Evolutionary conservation across 495 filamentous ascomycete species (phyloP), one percentile per base, ranked within the genome.

Genomic region (Hypoxylon crocopeplum): DNA sequence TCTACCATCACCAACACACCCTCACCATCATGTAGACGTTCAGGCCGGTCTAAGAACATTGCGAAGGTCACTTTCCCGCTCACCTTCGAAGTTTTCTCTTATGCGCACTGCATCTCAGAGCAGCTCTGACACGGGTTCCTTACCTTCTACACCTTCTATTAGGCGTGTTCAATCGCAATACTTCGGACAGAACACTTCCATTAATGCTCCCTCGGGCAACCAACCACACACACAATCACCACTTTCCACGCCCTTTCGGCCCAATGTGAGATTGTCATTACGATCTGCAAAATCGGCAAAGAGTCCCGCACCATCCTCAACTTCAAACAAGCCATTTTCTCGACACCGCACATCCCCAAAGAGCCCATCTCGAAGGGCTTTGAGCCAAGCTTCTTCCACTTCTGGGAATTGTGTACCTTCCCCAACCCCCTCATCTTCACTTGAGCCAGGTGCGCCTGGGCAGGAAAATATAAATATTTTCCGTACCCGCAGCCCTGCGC

Each of bases 41-140:
- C 86, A 83, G 61, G 84, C 89, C 17, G 84, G 89, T 12, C 87
- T 95, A 45, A 80, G 87, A 59, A 86, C 91, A 59, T 73, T 97
- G 34, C 83, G 91, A 34, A 88, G 91, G 60, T 95, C 92, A 16
- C 77, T 97, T 39, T 95, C 91, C 21, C 81, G 90, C 38, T 96
- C 92, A 7, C 92, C 92, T 7, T 95, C 92, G 7, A 95, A 92
- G 69, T 90, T 92, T 63, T 82, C 82, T 29, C 71, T 93, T 20
- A 75, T 85, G 36, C 77, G 82, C 21, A 75, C 81, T 13, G 82
- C 82, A 73, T 75, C 72, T 5, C 72, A 68, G 19, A 66, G 64
- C 32, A 68, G 68, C 45, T 68, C 70, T 30, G 59, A 66, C 13
- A 16, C 64, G 7, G 45, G 62, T 8, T 64, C 67, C 21, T 49